Evolutionary conservation across 2,329 filamentous ascomycete genomes (phyloP).

Genomic region (Neofusicoccum laricinum): DNA sequence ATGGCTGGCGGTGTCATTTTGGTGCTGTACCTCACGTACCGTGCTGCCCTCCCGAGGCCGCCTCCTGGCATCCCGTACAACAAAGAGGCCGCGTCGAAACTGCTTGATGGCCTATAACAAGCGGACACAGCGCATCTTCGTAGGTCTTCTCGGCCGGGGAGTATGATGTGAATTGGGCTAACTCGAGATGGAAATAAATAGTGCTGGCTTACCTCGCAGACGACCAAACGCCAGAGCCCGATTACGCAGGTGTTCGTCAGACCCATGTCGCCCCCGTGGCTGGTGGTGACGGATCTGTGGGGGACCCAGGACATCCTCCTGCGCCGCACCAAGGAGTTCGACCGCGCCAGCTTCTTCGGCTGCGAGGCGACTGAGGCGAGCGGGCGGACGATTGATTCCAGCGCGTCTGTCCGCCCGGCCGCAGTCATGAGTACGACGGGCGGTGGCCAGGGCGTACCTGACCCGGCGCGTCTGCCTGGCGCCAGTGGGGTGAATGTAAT

Average conservation of each 20-base stretch:
- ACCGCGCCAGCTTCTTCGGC: conserved; percentile 38
- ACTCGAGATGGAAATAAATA: conserved; percentile 17
- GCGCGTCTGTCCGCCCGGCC: too few species aligned
- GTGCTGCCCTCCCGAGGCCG: conserved; percentile 39
- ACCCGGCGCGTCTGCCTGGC: too few species aligned
- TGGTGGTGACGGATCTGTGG: conserved; percentile 44
- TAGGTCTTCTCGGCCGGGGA: neutral
- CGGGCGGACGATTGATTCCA: too few species aligned
- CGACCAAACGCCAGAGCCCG: conserved; percentile 33
- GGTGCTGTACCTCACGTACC: conserved; percentile 22
- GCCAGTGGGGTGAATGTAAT: too few species aligned
- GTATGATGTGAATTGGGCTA: neutral
- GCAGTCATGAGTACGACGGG: too few species aligned
- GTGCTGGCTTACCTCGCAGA: conserved; percentile 28
- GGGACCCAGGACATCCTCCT: conserved; percentile 47
- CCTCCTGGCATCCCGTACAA: conserved; percentile 49
- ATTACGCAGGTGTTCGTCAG: conserved; percentile 49
- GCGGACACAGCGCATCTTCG: conserved; percentile 26
- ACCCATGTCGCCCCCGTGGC: conserved; percentile 42
- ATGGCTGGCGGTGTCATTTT: conserved; percentile 7
- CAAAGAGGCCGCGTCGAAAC: conserved; percentile 27
- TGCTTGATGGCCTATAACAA: conserved; percentile 40
- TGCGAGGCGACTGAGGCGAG: too few species aligned
- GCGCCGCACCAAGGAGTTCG: conserved; percentile 45
- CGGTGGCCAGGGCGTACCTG: too few species aligned